Base-by-base conservation (phyloP, 495 filamentous ascomycete genomes). In the Penicillium cataractarum region DNA sequence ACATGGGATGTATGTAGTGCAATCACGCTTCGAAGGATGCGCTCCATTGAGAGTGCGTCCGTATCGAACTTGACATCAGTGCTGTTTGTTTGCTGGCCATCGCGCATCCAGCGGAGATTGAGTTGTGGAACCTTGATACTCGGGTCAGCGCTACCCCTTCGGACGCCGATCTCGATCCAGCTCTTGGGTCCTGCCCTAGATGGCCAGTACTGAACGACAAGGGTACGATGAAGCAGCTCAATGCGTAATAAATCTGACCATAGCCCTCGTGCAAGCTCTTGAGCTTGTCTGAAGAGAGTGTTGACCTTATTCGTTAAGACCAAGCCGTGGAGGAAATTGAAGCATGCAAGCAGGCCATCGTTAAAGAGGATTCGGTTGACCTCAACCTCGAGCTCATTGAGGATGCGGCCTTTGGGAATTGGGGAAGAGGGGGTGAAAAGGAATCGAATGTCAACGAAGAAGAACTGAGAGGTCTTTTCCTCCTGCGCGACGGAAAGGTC, bases 151-250 rank as follows among this genome's bases (percentile, higher is more conserved):
- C 53, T 32, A 39, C 31, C 86, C 67, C 90, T 90, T 61, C 84
- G 79, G 29, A 95, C 80, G 2, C 92, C 92, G n/a, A 97, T 82
- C 44, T 97, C 89, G 49, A 98, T 80, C 93, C 95, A 98, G 73
- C 86, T 95, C 78, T 92, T 96, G 4, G 81, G 75, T 12, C 84
- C 85, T 29, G 84, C 77, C 58, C 85, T 84, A 40, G 86, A 80
- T 19, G 83, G 73, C 95, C 95, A 99, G 72, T 99, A 99, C 63
- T 97, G 93, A 54, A 99, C 81, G 15, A 92, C 84, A 59, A 98
- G 77, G 17, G 87, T 88, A 40, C 95, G 86, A 63, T 92, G 87
- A 42, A 97, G 78, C 54, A 86, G 75, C 71, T 97, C 90, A 10
- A 96, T 81, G 56, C 84, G 83, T 57, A 98, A 74, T 39, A 84